These are phyloP conservation scores for Lithohypha guttulata DNA, from an alignment of 2,329 filamentous ascomycete genomes.

Conservation along the genomic window DNA sequence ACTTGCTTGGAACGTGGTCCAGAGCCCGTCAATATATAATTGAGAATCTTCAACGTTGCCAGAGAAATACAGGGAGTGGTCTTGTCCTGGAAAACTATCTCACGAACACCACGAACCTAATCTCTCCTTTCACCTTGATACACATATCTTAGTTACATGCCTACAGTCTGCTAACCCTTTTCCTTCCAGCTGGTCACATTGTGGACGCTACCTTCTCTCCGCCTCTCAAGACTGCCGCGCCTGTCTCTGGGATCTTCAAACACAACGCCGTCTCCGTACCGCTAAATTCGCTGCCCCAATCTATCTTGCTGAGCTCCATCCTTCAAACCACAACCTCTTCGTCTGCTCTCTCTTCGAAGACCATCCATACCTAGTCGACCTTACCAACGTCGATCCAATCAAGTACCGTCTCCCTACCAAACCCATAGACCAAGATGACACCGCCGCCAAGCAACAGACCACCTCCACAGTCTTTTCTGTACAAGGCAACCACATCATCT, in stretches of 20 bases:
- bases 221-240: conserved; percentile 95
- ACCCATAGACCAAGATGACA: conserved; percentile 58
- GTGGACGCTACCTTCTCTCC: conserved; percentile 81
- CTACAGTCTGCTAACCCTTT: too few species aligned
- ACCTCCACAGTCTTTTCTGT: conserved; percentile 84
- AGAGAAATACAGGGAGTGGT: too few species aligned
- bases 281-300: conserved; percentile 87
- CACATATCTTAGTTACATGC: too few species aligned
- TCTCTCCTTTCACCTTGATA: too few species aligned
- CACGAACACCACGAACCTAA: too few species aligned
- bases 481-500: conserved; percentile 75
- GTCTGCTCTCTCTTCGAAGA: conserved; percentile 91
- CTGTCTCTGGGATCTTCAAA: conserved; percentile 83
- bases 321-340: conserved; percentile 74
- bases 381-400: conserved; percentile 56
- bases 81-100: too few species aligned
- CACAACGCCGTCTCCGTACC: conserved; percentile 62
- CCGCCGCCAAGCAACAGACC: conserved; percentile 84
- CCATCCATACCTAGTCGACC: conserved; percentile 76
- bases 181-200: conserved; percentile 84
- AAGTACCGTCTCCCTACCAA: conserved; percentile 72
- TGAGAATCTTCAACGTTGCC: too few species aligned
- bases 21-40: too few species aligned
- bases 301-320: conserved; percentile 92
- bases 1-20: too few species aligned